Percentiles rank a stretch among this genome's conserved stretches.
Evolutionary conservation across 73 alveolate genomes (phyloP).

Genomic region (Paramecium octaurelia): DNA sequence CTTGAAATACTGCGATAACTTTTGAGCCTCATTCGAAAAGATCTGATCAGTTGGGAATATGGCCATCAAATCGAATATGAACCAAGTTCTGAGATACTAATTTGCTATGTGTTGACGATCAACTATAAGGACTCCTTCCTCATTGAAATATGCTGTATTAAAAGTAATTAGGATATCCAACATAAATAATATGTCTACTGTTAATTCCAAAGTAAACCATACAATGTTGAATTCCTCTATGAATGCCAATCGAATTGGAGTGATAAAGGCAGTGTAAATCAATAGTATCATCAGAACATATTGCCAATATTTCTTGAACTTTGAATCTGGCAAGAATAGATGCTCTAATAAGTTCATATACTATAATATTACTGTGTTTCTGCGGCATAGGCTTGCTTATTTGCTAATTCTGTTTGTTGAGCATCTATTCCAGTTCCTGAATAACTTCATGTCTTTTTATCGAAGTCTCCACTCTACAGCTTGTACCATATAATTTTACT

Average conservation of each 20-base stretch:
- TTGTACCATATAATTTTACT: constrained; percentile 47
- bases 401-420: constrained; percentile 4
- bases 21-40: constrained; percentile 28
- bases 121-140: constrained; percentile 71
- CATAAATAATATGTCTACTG: constrained; percentile 70
- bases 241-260: constrained; percentile 89
- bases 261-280: constrained; percentile 75
- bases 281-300: constrained; percentile 56
- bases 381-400: constrained; percentile 17
- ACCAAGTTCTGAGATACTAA: constrained; percentile 79
- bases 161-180: constrained; percentile 76
- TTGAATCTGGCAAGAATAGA: neutral
- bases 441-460: constrained; percentile 42
- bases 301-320: constrained; percentile 25
- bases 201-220: constrained; percentile 65
- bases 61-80: constrained; percentile 79
- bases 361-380: neutral
- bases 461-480: constrained; percentile 41
- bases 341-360: neutral
- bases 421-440: constrained; percentile 33
- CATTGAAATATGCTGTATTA: constrained; percentile 76
- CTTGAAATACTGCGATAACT: constrained; percentile 3
- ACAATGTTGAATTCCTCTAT: constrained; percentile 63
- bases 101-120: constrained; percentile 71
- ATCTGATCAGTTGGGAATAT: constrained; percentile 73